Percentiles rank a stretch among this genome's conserved stretches.
These are phyloP conservation scores for Phytopythium cucurbitacearum DNA, from an alignment of 352 stramenopile genomes.

Conservation along the genomic window DNA sequence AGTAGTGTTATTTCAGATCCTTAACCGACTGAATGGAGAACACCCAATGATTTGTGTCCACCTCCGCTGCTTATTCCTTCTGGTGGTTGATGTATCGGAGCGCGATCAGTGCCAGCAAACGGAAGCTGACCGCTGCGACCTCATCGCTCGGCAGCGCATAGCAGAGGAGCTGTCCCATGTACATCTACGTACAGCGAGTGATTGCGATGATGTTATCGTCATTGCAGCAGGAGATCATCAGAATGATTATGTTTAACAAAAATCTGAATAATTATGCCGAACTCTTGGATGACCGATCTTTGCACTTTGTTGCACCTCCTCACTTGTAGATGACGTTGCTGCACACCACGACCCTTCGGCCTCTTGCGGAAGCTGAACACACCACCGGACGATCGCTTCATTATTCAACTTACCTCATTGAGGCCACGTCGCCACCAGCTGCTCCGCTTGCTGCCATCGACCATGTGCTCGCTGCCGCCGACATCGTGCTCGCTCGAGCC, in stretches of 20 bases:
- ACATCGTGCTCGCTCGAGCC: conserved; percentile 64
- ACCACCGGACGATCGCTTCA: conserved; percentile 65
- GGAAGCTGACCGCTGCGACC: conserved; percentile 16
- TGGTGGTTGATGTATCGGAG: conserved; percentile 26
- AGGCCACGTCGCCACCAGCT: conserved; percentile 72
- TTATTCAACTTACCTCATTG: conserved; percentile 23
- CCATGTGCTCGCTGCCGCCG: conserved; percentile 48
- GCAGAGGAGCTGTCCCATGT: conserved; percentile 12
- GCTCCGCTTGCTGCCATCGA: conserved; percentile 57
- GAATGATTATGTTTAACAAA: conserved; percentile 14
- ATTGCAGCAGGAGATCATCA: conserved; percentile 25
- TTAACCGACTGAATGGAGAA: too few relatives aligned
- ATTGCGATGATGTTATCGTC: conserved; percentile 22
- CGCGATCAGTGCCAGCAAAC: conserved; percentile 17
- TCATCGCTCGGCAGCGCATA: conserved; percentile 10
- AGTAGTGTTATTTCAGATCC: too few relatives aligned
- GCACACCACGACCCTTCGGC: not conserved
- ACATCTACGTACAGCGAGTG: conserved; percentile 15
- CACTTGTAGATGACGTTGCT: too few relatives aligned
- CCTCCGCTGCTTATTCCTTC: conserved; percentile 1
- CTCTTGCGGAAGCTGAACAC: conserved; percentile 16
- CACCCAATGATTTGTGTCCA: too few relatives aligned
- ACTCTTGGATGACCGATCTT: too few relatives aligned
- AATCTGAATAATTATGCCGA: conserved; percentile 8
- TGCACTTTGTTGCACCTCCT: too few relatives aligned